These are phyloP conservation scores for Lunularia cruciata DNA, from an alignment of 225 moss, liverwort and hornwort genomes.

Conservation along the genomic window DNA sequence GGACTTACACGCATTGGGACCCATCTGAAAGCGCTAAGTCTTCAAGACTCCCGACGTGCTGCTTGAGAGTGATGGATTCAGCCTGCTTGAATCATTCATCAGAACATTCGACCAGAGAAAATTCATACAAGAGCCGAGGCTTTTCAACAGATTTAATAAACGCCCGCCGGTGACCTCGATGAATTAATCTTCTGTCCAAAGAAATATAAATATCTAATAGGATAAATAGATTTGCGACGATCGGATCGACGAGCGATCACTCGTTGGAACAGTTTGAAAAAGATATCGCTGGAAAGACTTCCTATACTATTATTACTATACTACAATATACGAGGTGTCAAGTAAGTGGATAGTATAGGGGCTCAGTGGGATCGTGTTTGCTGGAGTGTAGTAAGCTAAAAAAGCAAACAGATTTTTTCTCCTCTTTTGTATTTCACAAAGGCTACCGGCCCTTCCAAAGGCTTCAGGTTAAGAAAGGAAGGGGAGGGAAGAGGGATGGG, in stretches of 20 bases:
- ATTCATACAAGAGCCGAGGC: too few relatives aligned
- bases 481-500: background rate
- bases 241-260: background rate
- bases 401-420: conserved; percentile 8
- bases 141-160: too few relatives aligned
- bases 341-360: too few relatives aligned
- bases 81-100: too few relatives aligned
- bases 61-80: too few relatives aligned
- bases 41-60: too few relatives aligned
- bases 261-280: background rate
- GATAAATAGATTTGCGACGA: background rate
- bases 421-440: conserved; percentile 25
- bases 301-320: background rate
- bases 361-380: background rate
- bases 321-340: background rate
- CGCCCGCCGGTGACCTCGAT: too few relatives aligned
- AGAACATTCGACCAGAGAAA: too few relatives aligned
- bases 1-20: too few relatives aligned
- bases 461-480: background rate
- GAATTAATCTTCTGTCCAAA: too few relatives aligned
- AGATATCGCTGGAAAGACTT: background rate
- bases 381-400: background rate
- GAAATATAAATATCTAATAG: background rate
- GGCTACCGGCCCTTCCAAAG: conserved; percentile 21
- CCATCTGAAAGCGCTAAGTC: too few relatives aligned